These are phyloP conservation scores for Fragilaria radians DNA, from an alignment of 108 stramenopile genomes.

Conservation along the genomic window DNA sequence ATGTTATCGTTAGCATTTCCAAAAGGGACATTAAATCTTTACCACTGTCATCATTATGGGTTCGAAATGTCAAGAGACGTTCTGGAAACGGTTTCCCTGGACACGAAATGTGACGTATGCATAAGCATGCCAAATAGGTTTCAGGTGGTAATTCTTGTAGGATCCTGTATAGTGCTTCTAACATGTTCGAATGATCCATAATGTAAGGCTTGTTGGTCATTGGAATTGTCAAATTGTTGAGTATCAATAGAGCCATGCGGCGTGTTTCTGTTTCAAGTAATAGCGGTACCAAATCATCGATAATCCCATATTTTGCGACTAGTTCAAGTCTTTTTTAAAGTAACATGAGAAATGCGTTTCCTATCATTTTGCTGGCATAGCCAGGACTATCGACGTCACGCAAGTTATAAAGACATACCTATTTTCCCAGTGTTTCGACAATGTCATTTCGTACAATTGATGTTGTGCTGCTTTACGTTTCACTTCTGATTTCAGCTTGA, in stretches of 20 bases:
- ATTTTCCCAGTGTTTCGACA: background rate
- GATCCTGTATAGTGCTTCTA: background rate
- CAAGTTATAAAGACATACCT: background rate
- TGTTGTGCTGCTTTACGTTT: background rate
- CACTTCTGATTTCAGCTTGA: background rate
- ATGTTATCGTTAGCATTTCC: background rate
- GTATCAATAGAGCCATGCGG: background rate
- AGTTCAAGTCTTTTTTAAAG: constrained; percentile 1
- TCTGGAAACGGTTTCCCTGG: background rate
- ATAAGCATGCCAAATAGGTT: background rate
- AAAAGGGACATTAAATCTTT: background rate
- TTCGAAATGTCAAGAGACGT: background rate
- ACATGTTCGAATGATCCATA: background rate
- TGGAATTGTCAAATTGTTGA: background rate
- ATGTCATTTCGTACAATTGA: background rate
- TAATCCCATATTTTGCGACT: background rate
- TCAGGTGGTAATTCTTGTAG: background rate
- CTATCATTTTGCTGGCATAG: too few relatives aligned
- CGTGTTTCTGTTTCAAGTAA: background rate
- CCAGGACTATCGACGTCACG: too few relatives aligned
- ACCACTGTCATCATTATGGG: background rate
- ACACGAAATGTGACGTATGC: background rate
- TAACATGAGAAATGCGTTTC: too few relatives aligned
- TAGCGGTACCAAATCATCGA: background rate
- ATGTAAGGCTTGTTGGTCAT: background rate